Conservation (phyloP, 805 yeast genomes). For the Nakazawaea wyomingensis region DNA sequence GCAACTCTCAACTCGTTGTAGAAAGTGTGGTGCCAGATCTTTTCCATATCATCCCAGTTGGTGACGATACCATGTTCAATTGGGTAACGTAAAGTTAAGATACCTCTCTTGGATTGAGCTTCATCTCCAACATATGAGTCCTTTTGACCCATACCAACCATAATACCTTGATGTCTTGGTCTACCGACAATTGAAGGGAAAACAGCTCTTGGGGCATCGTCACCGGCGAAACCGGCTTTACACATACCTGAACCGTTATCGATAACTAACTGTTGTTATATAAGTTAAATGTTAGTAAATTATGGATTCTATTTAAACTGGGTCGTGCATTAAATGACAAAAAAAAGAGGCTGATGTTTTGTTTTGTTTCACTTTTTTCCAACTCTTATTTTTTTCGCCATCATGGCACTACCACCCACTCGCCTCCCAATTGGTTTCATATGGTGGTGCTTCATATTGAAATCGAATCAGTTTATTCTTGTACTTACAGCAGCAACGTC, state of each 20-base stretch:
- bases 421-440: too few relatives aligned
- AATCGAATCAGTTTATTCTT: neutral
- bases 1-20: slow-evolving; percentile 99
- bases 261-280: slow-evolving; percentile 63
- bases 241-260: slow-evolving; percentile 99
- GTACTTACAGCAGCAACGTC: slow-evolving; percentile 43
- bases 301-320: slow-evolving; percentile 1
- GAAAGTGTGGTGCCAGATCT: slow-evolving; percentile 99
- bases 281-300: slow-evolving; percentile 8
- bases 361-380: neutral
- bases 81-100: slow-evolving; percentile 96
- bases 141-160: slow-evolving; percentile 99
- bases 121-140: slow-evolving; percentile 99
- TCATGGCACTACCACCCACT: too few relatives aligned
- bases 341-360: neutral
- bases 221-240: slow-evolving; percentile 99
- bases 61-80: slow-evolving; percentile 99
- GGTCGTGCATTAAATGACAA: neutral
- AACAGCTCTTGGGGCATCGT: slow-evolving; percentile 99
- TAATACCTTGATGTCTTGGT: slow-evolving; percentile 99
- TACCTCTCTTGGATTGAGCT: slow-evolving; percentile 99
- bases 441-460: neutral
- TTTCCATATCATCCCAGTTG: slow-evolving; percentile 99
- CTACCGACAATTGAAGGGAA: slow-evolving; percentile 99
- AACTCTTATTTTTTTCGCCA: too few relatives aligned